Evolutionary conservation across 345 rosid species (phyloP).

Genomic region (Lagerstroemia speciosa): DNA sequence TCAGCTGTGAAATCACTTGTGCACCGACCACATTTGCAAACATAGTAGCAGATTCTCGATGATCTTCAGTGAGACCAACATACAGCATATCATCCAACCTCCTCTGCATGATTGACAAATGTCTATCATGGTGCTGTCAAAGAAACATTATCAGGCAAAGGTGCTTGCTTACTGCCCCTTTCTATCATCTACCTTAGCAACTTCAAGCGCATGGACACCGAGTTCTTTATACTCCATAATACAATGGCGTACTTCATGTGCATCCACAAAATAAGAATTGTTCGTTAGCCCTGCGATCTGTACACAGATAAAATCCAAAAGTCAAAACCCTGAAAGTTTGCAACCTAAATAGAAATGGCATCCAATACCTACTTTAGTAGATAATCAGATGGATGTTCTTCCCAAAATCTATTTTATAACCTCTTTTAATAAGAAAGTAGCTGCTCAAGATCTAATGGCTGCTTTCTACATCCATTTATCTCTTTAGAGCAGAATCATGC

Average conservation of each 20-base stretch:
- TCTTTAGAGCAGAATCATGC: neutral
- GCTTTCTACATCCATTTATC: neutral
- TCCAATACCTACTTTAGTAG: neutral
- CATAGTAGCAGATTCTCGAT: conserved; percentile 86
- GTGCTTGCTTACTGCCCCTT: too few relatives aligned
- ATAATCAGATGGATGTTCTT: neutral
- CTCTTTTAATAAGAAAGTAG: neutral
- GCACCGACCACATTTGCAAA: conserved; percentile 89
- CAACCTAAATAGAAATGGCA: neutral
- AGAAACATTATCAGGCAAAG: conserved; percentile 7
- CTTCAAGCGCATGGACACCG: conserved; percentile 68
- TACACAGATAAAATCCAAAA: conserved; percentile 9
- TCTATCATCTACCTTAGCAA: conserved; percentile 86
- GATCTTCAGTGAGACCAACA: conserved; percentile 92
- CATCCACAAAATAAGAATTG: conserved; percentile 59
- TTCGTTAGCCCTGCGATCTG: conserved; percentile 97
- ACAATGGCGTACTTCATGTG: conserved; percentile 84
- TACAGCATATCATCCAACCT: conserved; percentile 88
- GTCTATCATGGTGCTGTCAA: conserved; percentile 36
- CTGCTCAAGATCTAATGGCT: neutral
- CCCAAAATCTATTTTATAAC: neutral
- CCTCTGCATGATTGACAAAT: conserved; percentile 67
- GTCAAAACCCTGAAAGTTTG: neutral
- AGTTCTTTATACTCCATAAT: conserved; percentile 62
- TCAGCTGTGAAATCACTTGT: conserved; percentile 74